A percentile compares a stretch with the other conserved stretches of the same genome.
phyloP scores from a whole-genome alignment of 805 yeast species.

The Priceomyces fermenticarens region DNA sequence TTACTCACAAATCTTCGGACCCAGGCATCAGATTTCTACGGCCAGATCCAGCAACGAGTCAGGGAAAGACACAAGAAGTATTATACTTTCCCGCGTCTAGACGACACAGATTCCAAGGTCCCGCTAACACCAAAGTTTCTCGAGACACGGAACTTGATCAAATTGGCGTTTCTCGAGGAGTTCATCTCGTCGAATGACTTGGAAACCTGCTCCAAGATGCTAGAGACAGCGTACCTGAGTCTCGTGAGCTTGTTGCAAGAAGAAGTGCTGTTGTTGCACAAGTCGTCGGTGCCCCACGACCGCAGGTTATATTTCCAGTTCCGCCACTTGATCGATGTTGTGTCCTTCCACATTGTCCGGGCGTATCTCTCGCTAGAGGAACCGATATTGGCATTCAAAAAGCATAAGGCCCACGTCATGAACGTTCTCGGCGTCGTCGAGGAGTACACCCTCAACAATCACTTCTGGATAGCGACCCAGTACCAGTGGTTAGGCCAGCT shows the following conservation, averaged over 20 bases:
- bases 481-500: conserved; percentile 64
- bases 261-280: conserved; percentile 8
- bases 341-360: conserved; percentile 62
- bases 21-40: conserved; percentile 32
- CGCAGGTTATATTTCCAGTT: conserved; percentile 25
- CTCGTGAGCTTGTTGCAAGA: conserved; percentile 23
- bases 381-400: conserved; percentile 56
- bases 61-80: conserved; percentile 35
- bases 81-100: conserved; percentile 29
- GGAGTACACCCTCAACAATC: conserved; percentile 11
- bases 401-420: conserved; percentile 62
- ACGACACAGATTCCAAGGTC: conserved; percentile 22
- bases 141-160: conserved; percentile 36
- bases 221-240: conserved; percentile 35
- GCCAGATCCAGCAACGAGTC: conserved; percentile 26
- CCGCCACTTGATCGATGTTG: conserved; percentile 53
- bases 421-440: conserved; percentile 41
- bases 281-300: conserved; percentile 26
- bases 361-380: conserved; percentile 58
- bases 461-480: conserved; percentile 61
- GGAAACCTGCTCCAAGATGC: conserved; percentile 23
- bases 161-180: conserved; percentile 33
- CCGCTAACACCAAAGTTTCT: conserved; percentile 34
- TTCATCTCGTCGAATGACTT: conserved; percentile 30
- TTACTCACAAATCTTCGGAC: conserved; percentile 27